Percentiles rank a stretch among this genome's conserved stretches.
These are phyloP conservation scores for Malus hybrid DNA, from an alignment of 331 rosid genomes.

Conservation along the genomic window DNA sequence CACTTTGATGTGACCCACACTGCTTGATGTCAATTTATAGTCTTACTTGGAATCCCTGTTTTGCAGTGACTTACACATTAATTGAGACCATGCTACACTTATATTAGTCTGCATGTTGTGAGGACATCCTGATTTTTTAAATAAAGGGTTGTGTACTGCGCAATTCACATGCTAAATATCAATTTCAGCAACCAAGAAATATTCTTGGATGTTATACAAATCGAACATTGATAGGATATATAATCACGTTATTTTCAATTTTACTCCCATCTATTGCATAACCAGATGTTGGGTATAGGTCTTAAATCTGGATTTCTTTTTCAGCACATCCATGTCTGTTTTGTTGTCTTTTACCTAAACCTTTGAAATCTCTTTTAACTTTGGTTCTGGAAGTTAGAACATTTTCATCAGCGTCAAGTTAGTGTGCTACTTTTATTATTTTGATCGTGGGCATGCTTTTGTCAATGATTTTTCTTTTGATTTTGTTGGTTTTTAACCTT, in stretches of 20 bases:
- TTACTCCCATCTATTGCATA: background rate
- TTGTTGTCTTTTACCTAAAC: background rate
- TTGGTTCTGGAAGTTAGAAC: background rate
- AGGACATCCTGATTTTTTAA: background rate
- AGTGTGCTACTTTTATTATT: background rate
- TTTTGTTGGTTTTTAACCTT: constrained; percentile 23
- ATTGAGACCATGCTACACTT: background rate
- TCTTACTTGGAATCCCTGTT: background rate
- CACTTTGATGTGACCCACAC: background rate
- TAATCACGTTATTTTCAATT: background rate
- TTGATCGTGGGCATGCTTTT: background rate
- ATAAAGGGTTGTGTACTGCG: background rate
- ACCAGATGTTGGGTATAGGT: background rate
- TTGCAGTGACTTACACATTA: background rate
- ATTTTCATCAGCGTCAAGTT: background rate
- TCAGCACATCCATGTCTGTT: background rate
- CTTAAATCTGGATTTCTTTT: background rate
- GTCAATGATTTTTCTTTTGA: constrained; percentile 4
- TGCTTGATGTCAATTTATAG: background rate
- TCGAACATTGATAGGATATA: background rate
- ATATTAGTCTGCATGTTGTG: background rate
- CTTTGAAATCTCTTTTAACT: background rate
- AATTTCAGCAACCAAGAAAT: background rate
- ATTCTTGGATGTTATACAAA: background rate
- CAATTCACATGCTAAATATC: background rate